Base-by-base conservation (phyloP, 768 basidiomycete species). In the Paxillus rubicundulus region DNA sequence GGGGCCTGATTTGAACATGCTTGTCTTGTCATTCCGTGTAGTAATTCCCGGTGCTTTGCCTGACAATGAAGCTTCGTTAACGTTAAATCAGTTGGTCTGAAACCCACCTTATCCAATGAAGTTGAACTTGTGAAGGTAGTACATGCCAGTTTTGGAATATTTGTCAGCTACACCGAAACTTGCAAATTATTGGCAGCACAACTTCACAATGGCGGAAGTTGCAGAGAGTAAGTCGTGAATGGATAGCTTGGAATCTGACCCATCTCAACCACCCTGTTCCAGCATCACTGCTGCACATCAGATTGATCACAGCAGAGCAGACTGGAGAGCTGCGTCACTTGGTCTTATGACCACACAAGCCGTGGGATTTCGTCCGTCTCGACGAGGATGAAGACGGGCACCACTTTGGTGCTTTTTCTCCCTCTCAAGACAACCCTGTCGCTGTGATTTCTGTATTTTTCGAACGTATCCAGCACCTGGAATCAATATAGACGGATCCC, bases 401-500 rank as follows among this genome's bases (percentile, higher is more conserved):
- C 55, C 84, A 84, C 70, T 77, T 77, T 57, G 84, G 83, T 44
- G 79, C 80, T 2, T 84, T 86, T 66, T 45, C 81, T 9, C 59
- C 68, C 42, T 50, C 50, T 45, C 57, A 49, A 41, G 66, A 65
- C 39, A 54, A 65, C 16, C 76, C 79, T 18, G 68, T 82, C 45
- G 77, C 79, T 41, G 78, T 84, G 50, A 77, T 83, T 49, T 86
- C 82, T 20, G 63, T 83, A 27, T 84, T 86, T 66, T 57, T 69
- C 38, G 79, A 81, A 53, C 55, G 69, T 21, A 52, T 76, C 73
- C 71, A 28, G 28, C 42, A 14, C 42, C 48, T 45, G 38, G 49
- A 18, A 52, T 30, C 16, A 53, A 45, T 54, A 42, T 30, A 3
- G 27, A 52, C 47, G 27, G 27, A 30, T 30, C 50, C 48, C 20